Conservation (phyloP, 768 basidiomycete genomes). For the Phlebiopsis gigantea region DNA sequence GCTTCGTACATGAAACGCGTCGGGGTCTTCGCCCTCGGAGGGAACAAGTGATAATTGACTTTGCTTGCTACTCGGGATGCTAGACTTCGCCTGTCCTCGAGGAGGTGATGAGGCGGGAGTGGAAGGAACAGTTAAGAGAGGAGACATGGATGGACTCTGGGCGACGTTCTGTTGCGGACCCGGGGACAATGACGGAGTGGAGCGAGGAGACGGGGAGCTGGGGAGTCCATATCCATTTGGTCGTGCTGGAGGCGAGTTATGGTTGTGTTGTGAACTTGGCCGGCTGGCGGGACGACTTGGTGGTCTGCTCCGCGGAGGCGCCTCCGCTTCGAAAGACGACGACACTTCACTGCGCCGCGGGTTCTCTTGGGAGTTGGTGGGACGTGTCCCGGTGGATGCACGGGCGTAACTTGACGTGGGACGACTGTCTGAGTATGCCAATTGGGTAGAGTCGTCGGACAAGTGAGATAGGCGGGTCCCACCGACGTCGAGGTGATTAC, state of each 20-base stretch:
- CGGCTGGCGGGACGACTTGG: slow-evolving; percentile 3
- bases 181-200: slow-evolving; percentile 11
- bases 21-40: slow-evolving; percentile 75
- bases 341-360: slow-evolving; percentile 7
- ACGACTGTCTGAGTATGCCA: slow-evolving; percentile 22
- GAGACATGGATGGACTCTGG: slow-evolving; percentile 11
- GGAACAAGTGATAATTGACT: slow-evolving; percentile 62
- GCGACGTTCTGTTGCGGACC: slow-evolving; percentile 7
- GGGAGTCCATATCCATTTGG: background rate
- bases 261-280: slow-evolving; percentile 5
- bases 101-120: slow-evolving; percentile 28
- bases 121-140: slow-evolving; percentile 15
- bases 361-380: slow-evolving; percentile 10
- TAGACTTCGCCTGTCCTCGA: slow-evolving; percentile 30
- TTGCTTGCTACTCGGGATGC: slow-evolving; percentile 42
- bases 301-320: slow-evolving; percentile 10
- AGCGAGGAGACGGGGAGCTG: background rate
- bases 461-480: slow-evolving; percentile 18
- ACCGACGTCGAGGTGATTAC: slow-evolving; percentile 19
- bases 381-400: slow-evolving; percentile 13
- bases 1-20: slow-evolving; percentile 77
- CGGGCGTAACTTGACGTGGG: slow-evolving; percentile 20
- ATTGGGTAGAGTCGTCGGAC: slow-evolving; percentile 25
- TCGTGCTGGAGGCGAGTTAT: background rate
- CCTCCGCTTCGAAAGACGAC: background rate